Evolutionary conservation across 2,329 filamentous ascomycete species (phyloP).

Genomic region (Fusarium sp.): DNA sequence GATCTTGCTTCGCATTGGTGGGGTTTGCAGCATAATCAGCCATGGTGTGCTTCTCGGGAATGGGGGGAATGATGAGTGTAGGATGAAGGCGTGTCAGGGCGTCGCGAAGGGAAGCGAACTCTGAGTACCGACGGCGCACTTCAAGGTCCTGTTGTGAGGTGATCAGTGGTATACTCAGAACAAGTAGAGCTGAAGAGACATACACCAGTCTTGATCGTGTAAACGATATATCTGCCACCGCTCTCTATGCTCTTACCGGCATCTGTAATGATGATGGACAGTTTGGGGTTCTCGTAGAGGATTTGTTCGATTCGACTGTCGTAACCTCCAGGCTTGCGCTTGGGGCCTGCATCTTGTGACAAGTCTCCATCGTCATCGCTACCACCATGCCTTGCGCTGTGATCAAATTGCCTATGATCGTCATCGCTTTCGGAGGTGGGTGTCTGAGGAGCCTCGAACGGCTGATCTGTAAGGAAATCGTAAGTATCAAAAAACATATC

Average conservation of each 20-base stretch:
- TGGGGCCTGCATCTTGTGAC: slow-evolving; percentile 62
- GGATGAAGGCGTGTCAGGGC: slow-evolving; percentile 93
- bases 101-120: slow-evolving; percentile 91
- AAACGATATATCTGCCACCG: slow-evolving; percentile 94
- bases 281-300: slow-evolving; percentile 91
- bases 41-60: slow-evolving; percentile 99
- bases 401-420: slow-evolving; percentile 56
- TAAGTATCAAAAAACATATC: slow-evolving; percentile 22
- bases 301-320: slow-evolving; percentile 98
- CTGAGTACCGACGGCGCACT: slow-evolving; percentile 94
- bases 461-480: slow-evolving; percentile 48
- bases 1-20: slow-evolving; percentile 97
- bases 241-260: slow-evolving; percentile 96
- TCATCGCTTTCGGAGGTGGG: slow-evolving; percentile 78
- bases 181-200: slow-evolving; percentile 45
- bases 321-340: slow-evolving; percentile 85
- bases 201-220: slow-evolving; percentile 96
- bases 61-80: slow-evolving; percentile 94
- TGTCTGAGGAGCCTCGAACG: slow-evolving; percentile 77
- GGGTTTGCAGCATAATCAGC: slow-evolving; percentile 98
- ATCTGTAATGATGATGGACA: slow-evolving; percentile 91
- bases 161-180: slow-evolving; percentile 7
- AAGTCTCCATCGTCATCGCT: slow-evolving; percentile 64
- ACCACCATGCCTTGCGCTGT: slow-evolving; percentile 48
- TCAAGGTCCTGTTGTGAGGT: slow-evolving; percentile 81